These are phyloP conservation scores for Globisporangium alternatum DNA, from an alignment of 352 stramenopile species.

Conservation along the genomic window DNA sequence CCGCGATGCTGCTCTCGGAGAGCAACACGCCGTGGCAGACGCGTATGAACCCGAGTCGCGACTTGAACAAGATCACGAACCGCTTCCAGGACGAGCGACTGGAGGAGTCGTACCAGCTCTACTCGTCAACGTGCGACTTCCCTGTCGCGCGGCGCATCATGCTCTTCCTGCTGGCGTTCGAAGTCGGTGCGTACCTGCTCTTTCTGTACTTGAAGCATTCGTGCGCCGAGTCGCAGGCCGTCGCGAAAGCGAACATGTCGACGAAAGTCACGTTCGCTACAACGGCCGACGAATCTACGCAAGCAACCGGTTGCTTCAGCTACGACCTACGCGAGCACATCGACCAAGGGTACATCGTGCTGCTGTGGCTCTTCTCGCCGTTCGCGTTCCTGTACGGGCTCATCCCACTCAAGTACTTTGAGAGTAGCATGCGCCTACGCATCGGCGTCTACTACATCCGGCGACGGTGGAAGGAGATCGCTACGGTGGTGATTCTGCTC, in stretches of 20 bases:
- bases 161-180: slow-evolving; percentile 53
- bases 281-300: neutral
- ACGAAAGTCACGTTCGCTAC: slow-evolving; percentile 5
- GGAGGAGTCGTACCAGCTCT: slow-evolving; percentile 80
- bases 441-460: slow-evolving; percentile 78
- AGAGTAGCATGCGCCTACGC: slow-evolving; percentile 58
- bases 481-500: slow-evolving; percentile 58
- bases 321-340: slow-evolving; percentile 28
- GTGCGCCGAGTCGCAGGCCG: slow-evolving; percentile 21
- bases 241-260: neutral
- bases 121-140: slow-evolving; percentile 72
- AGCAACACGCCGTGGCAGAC: slow-evolving; percentile 19
- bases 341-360: slow-evolving; percentile 28
- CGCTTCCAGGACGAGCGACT: slow-evolving; percentile 64
- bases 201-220: slow-evolving; percentile 41
- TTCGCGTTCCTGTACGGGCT: slow-evolving; percentile 59
- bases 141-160: slow-evolving; percentile 52
- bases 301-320: slow-evolving; percentile 23
- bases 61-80: slow-evolving; percentile 61
- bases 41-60: slow-evolving; percentile 49
- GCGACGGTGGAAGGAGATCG: slow-evolving; percentile 70
- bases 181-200: slow-evolving; percentile 55
- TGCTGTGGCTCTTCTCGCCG: slow-evolving; percentile 64
- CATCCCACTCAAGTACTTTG: slow-evolving; percentile 66
- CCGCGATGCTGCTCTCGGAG: slow-evolving; percentile 11